These are phyloP conservation scores for Penicillium maclennaniae DNA, from an alignment of 495 filamentous ascomycete genomes.

Conservation along the genomic window DNA sequence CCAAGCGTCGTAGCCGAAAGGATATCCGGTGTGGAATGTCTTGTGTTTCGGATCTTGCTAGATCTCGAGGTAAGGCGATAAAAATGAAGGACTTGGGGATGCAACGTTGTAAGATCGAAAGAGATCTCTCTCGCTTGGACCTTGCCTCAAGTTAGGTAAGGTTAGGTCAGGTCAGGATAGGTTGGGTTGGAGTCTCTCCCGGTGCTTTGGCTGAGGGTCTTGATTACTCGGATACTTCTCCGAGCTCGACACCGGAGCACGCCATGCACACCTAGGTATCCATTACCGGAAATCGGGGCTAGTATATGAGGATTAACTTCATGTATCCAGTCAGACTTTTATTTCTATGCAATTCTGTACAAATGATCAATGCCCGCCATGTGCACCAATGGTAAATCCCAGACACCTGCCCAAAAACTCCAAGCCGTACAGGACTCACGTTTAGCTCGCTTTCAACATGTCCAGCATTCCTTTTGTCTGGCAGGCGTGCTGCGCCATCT, in stretches of 20 bases:
- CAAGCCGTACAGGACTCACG: slow-evolving; percentile 12
- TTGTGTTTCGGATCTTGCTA: neutral
- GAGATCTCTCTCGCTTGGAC: neutral
- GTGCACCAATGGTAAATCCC: slow-evolving; percentile 25
- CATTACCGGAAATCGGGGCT: too few relatives aligned
- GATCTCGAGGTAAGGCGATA: neutral
- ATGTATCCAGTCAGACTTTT: slow-evolving; percentile 19
- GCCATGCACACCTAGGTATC: too few relatives aligned
- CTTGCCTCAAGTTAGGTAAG: neutral
- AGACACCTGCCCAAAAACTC: slow-evolving; percentile 26
- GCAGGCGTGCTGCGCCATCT: slow-evolving; percentile 73
- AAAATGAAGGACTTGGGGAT: neutral
- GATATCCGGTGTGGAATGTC: neutral
- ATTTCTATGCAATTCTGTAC: slow-evolving; percentile 33
- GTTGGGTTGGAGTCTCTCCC: neutral
- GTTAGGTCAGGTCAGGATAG: neutral
- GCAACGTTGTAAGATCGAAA: too few relatives aligned
- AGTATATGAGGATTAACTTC: neutral
- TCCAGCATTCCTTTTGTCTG: slow-evolving; percentile 81
- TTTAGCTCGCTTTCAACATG: slow-evolving; percentile 52
- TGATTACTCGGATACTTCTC: neutral
- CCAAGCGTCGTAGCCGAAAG: slow-evolving; percentile 2
- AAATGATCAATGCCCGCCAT: slow-evolving; percentile 29
- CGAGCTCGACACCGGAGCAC: neutral
- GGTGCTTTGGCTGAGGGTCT: too few relatives aligned